Evolutionary conservation across 2,329 filamentous ascomycete species (phyloP).

Genomic region (Fusarium pilosicola): DNA sequence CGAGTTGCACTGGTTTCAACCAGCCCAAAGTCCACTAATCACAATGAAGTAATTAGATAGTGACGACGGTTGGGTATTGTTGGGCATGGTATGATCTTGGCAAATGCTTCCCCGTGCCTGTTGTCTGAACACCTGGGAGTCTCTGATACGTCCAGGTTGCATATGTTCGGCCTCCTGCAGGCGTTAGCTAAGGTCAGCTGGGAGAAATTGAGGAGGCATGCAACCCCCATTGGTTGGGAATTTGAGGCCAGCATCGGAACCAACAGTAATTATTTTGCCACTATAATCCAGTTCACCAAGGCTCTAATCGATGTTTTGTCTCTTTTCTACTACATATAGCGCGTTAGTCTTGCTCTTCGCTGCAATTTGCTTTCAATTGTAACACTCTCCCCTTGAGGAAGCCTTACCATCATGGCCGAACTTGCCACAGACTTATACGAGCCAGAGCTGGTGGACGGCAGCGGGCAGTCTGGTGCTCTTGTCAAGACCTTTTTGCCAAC

Average conservation of each 20-base stretch:
- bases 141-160: not conserved
- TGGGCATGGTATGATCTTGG: not conserved
- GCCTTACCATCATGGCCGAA: not conserved
- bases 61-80: not conserved
- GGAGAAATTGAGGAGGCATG: not conserved
- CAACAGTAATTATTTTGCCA: not conserved
- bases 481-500: accelerated
- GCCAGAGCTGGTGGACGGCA: accelerated
- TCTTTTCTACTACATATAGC: not conserved
- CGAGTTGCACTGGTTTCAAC: not conserved
- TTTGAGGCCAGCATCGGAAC: constrained; percentile 5
- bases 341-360: accelerated
- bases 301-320: accelerated
- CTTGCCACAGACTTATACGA: accelerated
- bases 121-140: not conserved
- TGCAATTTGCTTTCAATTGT: accelerated
- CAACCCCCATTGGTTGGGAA: accelerated
- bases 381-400: no score
- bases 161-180: not conserved
- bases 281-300: accelerated
- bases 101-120: no score
- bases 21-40: accelerated
- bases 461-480: accelerated
- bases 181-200: not conserved
- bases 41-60: no score